Percentiles rank a stretch among this genome's conserved stretches.
These are phyloP conservation scores for Amphirosellinia nigrospora DNA, from an alignment of 495 filamentous ascomycete species.

Conservation along the genomic window DNA sequence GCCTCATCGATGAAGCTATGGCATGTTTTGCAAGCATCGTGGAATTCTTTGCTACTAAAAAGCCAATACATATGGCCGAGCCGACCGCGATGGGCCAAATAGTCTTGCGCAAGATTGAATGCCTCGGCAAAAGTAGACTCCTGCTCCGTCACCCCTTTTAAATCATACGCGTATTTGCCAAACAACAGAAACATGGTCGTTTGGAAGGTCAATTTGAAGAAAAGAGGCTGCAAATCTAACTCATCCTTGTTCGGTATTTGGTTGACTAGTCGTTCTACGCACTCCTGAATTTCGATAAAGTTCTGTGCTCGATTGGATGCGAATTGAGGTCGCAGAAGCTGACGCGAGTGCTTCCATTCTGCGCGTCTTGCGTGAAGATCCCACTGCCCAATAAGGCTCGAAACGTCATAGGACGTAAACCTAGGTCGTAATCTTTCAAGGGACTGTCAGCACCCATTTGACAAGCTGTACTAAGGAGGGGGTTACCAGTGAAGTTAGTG, in stretches of 20 bases:
- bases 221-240: conserved; percentile 55
- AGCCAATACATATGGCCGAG: conserved; percentile 36
- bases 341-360: conserved; percentile 25
- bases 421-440: background rate
- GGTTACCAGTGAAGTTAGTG: background rate
- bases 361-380: background rate
- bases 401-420: background rate
- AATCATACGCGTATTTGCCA: conserved; percentile 44
- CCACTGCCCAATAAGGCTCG: background rate
- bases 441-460: background rate
- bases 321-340: conserved; percentile 58
- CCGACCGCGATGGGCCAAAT: conserved; percentile 47
- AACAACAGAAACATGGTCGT: conserved; percentile 48
- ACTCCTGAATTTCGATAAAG: conserved; percentile 44
- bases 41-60: background rate
- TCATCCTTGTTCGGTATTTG: conserved; percentile 33
- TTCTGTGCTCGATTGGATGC: conserved; percentile 51
- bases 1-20: background rate
- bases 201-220: conserved; percentile 54
- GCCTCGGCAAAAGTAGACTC: conserved; percentile 42
- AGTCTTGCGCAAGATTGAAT: conserved; percentile 48
- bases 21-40: background rate
- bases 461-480: background rate
- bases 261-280: conserved; percentile 25
- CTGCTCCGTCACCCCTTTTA: conserved; percentile 38